Base-by-base conservation (phyloP, 805 yeast genomes). In the Lipomyces mesembrius region DNA sequence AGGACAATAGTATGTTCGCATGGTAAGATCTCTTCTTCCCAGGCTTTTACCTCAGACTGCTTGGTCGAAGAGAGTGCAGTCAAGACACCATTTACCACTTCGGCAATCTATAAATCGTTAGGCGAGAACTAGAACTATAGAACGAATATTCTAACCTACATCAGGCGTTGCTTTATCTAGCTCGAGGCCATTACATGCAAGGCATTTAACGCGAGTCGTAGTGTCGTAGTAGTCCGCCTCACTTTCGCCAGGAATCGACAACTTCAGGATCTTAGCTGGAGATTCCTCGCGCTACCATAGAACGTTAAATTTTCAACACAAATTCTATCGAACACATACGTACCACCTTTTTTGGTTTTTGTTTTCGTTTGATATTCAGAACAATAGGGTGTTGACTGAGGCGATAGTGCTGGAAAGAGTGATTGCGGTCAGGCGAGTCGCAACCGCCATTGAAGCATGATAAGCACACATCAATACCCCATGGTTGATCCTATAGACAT, bases 21-120 rank as follows among this genome's bases (percentile, higher is more conserved):
- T 0, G 97, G 86, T 14, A 82, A 75, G 25, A 94, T 85, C 71
- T 93, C 96, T 71, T 90, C 90, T 75, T 92, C 94, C 99, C 99
- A 95, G 0, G 96, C 88, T 73, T 88, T 86, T 63, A 92, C 85
- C 75, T 92, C 96, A 72, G 91, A 85, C 53, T 83, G 81, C 62
- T 81, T 82, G 25, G 84, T 81, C 3, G 85, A 82, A 0, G 95
- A 89, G 37, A 86, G 85, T 1, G 93, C 83, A 6, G 74, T 76
- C 59, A 88, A 71, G 2, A 91, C 82, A 1, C 78, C 80, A 0
- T 81, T 79, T 0, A 85, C 84, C 0, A 78, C 74, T 7, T 74
- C 73, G 0, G 70, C 65, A 2, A 80, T 71, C 61, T 80, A 61
- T 3, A 29, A 53, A 8, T 29, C 29, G n/a, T 57, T 53, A 56